A percentile compares a stretch with the other conserved stretches of the same genome.
These are phyloP conservation scores for Termitomyces sp. DNA, from an alignment of 768 basidiomycete species.

Conservation along the genomic window DNA sequence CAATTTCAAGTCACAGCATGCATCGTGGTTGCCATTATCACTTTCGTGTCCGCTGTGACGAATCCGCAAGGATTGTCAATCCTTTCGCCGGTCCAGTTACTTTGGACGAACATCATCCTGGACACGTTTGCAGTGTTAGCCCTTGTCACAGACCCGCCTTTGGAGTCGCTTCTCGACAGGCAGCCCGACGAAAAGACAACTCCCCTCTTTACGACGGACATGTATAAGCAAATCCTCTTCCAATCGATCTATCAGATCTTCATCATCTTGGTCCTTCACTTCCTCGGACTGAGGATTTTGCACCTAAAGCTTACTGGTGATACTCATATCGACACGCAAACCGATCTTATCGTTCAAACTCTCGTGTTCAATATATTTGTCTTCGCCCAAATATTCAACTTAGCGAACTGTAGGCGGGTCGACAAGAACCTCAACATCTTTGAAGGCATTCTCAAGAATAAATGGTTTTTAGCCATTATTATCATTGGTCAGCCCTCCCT, in stretches of 20 bases:
- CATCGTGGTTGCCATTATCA: constrained; percentile 91
- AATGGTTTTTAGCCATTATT: constrained; percentile 84
- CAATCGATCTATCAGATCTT: constrained; percentile 86
- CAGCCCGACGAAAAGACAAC: constrained; percentile 87
- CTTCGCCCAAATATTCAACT: constrained; percentile 96
- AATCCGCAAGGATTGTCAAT: constrained; percentile 75
- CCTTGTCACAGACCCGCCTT: constrained; percentile 93
- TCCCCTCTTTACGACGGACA: constrained; percentile 86
- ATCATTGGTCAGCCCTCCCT: constrained; percentile 59
- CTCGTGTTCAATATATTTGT: constrained; percentile 97
- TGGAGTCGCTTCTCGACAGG: constrained; percentile 72
- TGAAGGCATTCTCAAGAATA: constrained; percentile 73
- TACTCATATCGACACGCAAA: constrained; percentile 25
- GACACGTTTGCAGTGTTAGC: constrained; percentile 97
- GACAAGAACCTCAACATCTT: constrained; percentile 89
- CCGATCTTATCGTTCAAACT: constrained; percentile 60
- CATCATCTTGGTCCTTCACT: constrained; percentile 87
- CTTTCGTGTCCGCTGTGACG: constrained; percentile 85
- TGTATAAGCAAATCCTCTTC: constrained; percentile 94
- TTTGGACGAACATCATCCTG: constrained; percentile 99
- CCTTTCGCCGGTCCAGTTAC: constrained; percentile 89
- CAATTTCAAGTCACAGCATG: constrained; percentile 95
- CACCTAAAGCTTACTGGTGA: constrained; percentile 39
- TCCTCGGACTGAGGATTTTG: constrained; percentile 71
- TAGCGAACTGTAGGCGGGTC: constrained; percentile 84